These are phyloP conservation scores for Backusella westeae DNA, from an alignment of 192 early-diverging fungal species.

Conservation along the genomic window DNA sequence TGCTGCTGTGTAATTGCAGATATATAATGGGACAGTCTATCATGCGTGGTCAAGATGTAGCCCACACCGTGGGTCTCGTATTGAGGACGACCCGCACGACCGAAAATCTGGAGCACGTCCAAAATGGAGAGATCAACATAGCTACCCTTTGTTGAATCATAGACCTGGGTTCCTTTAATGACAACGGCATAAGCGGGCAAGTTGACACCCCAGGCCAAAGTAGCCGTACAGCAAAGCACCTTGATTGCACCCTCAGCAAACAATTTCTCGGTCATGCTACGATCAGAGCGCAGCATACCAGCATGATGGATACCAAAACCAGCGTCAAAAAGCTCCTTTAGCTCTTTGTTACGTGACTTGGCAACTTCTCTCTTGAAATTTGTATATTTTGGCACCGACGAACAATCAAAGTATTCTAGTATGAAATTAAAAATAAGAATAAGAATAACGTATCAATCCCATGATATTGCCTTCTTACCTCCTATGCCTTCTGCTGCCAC, in stretches of 20 bases:
- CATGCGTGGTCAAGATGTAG: constrained; percentile 93
- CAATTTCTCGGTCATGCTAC: constrained; percentile 81
- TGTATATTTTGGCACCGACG: constrained; percentile 48
- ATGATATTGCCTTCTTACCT: constrained; percentile 69
- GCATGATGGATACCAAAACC: constrained; percentile 98
- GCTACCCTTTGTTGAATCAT: constrained; percentile 88
- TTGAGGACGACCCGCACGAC: constrained; percentile 93
- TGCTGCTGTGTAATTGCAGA: constrained; percentile 93
- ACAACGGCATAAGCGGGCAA: constrained; percentile 97
- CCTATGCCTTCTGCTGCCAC: constrained; percentile 80
- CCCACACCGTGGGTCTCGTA: constrained; percentile 92
- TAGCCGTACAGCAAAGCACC: constrained; percentile 95
- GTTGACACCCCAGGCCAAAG: constrained; percentile 99
- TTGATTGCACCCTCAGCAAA: constrained; percentile 84
- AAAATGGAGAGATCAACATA: constrained; percentile 95
- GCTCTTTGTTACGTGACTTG: constrained; percentile 77
- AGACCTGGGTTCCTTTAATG: constrained; percentile 98
- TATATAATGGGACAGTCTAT: constrained; percentile 92
- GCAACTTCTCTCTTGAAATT: constrained; percentile 68
- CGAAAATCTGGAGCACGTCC: constrained; percentile 99
- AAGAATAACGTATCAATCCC: not conserved
- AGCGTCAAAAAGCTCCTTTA: constrained; percentile 78
- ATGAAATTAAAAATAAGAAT: not conserved
- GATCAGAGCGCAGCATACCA: constrained; percentile 90
- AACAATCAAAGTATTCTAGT: constrained; percentile 60